Percentiles rank a stretch among this genome's conserved stretches.
These are phyloP conservation scores for Kluyveromyces dobzhanskii DNA, from an alignment of 805 yeast species.

Conservation along the genomic window DNA sequence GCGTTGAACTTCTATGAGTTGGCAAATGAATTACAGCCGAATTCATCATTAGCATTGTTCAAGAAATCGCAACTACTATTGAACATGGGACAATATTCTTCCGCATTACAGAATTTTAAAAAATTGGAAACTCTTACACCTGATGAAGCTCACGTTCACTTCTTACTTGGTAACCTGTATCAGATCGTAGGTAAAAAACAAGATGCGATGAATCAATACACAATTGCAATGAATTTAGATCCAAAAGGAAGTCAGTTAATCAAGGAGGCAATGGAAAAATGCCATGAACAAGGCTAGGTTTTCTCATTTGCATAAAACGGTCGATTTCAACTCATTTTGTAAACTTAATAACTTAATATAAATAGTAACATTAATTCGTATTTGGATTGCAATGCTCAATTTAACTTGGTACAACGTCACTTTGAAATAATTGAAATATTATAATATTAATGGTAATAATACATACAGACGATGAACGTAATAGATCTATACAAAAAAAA, in stretches of 20 bases:
- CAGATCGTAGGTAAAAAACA: slow-evolving; percentile 63
- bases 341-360: no score
- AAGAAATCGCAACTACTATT: slow-evolving; percentile 79
- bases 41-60: slow-evolving; percentile 77
- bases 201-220: slow-evolving; percentile 76
- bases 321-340: no score
- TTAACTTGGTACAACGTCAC: no score
- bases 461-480: not conserved
- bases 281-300: slow-evolving; percentile 21
- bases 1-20: slow-evolving; percentile 77
- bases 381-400: no score
- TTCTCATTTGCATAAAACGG: no score
- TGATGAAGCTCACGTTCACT: slow-evolving; percentile 91
- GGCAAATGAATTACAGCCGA: slow-evolving; percentile 79
- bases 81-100: slow-evolving; percentile 58
- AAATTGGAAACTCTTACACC: slow-evolving; percentile 71
- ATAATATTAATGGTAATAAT: not conserved
- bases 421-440: no score
- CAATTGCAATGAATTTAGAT: slow-evolving; percentile 82
- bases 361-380: no score
- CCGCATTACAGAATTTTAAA: slow-evolving; percentile 70
- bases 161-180: slow-evolving; percentile 78
- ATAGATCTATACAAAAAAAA: not conserved
- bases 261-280: slow-evolving; percentile 68
- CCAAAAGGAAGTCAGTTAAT: slow-evolving; percentile 87